Conservation (phyloP, 2,329 filamentous ascomycete genomes). For the Pestalotiopsis sp. region DNA sequence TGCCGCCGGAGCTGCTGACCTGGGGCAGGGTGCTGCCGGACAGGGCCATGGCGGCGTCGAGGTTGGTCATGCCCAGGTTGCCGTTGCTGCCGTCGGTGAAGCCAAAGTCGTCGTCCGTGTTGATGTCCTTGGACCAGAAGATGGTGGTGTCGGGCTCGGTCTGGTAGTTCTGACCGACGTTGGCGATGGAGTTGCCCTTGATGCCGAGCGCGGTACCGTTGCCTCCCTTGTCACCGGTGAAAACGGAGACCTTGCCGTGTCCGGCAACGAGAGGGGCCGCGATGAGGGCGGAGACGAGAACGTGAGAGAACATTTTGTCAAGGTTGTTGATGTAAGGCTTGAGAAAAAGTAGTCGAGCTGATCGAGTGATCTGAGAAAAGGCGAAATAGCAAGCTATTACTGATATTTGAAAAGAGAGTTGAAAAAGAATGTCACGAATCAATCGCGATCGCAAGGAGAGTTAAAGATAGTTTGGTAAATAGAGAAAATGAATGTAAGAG, state of each 20-base stretch:
- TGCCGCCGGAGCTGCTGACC: conserved; percentile 35
- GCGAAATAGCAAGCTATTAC: neutral
- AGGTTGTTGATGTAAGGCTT: conserved; percentile 16
- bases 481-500: neutral
- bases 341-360: conserved; percentile 25
- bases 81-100: conserved; percentile 35
- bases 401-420: neutral
- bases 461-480: neutral
- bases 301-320: neutral
- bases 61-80: conserved; percentile 38
- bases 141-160: conserved; percentile 15
- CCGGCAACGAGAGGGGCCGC: conserved; percentile 29
- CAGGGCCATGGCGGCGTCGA: conserved; percentile 35
- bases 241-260: conserved; percentile 34
- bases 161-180: conserved; percentile 29
- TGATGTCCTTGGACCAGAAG: conserved; percentile 31
- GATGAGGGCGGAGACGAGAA: conserved; percentile 1
- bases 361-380: neutral
- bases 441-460: neutral
- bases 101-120: conserved; percentile 29
- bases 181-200: conserved; percentile 12
- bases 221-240: conserved; percentile 39
- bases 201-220: conserved; percentile 47
- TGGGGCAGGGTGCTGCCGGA: conserved; percentile 43
- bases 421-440: conserved; percentile 6